Base-by-base conservation (phyloP, 176 grass and related monocot genomes). In the Bothriochloa decipiens region DNA sequence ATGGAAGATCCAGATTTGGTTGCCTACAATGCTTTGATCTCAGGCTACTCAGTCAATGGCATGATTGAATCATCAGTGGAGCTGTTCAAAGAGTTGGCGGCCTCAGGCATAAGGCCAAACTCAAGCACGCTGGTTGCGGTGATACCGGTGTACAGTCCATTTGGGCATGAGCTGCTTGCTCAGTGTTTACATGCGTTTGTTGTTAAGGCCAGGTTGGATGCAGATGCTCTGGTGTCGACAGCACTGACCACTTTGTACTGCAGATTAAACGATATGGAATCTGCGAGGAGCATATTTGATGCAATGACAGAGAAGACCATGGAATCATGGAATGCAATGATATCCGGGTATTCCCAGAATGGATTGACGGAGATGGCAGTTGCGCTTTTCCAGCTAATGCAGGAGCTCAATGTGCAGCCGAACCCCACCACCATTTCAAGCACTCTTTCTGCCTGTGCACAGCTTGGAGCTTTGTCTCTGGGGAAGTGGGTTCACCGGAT, bases 281-380 rank as follows among this genome's bases (percentile, higher is more conserved):
- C 84, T 70, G 88, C 95, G 61, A 95, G 88, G 57, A 86, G 60
- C 22, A 11, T 90, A 9, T 97, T 97, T 90, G 87, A 93, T 76
- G 81, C 68, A 28, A 95, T 97, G 50, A 60, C 82, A 74, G 85
- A 85, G 35, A 97, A 86, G 72, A 94, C 93, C 80, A 80, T 97
- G 72, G 72, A 94, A 68, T 85, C 95, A 70, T 97, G 95, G 95
- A 93, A 93, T 37, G 92, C 92, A 26, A 97, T 97, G 87, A 89
- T 97, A 77, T 92, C 95, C 0, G 90, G 88, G 17, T 94, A 90
- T 81, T 84, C 90, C 11, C 95, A 97, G 86, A 89, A 91, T 71
- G 92, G 87, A 29, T 77, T 89, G 43, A 80, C 88, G 8, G 82
- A 88, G 57, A 86, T 92, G 73, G 95, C 92, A 1, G 60, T 95